Evolutionary conservation across 2,329 filamentous ascomycete genomes (phyloP).

Genomic region (Arachnopeziza araneosa): DNA sequence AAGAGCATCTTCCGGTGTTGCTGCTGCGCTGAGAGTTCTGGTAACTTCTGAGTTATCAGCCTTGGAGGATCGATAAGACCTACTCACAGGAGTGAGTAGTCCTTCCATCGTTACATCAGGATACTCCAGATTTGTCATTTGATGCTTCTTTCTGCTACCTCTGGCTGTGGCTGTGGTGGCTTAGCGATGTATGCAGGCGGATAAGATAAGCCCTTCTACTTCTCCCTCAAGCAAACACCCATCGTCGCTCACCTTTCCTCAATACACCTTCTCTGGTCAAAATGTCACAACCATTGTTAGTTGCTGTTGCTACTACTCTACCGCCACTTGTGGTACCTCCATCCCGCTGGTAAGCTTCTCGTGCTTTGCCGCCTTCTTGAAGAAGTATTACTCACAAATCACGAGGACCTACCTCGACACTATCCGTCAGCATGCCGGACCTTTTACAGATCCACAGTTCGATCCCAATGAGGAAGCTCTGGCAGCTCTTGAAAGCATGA

Average conservation of each 20-base stretch:
- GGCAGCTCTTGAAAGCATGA: constrained; percentile 59
- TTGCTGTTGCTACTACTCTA: constrained; percentile 19
- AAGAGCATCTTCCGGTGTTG: constrained; percentile 44
- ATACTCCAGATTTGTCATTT: not conserved
- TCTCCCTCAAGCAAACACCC: not conserved
- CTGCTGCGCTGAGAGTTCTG: constrained; percentile 8
- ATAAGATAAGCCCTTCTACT: not conserved
- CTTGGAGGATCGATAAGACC: constrained; percentile 24
- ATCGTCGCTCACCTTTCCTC: not conserved
- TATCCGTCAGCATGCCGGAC: constrained; percentile 69
- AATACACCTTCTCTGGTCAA: not conserved
- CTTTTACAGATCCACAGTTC: constrained; percentile 65
- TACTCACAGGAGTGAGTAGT: constrained; percentile 43
- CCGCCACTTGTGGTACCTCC: not conserved
- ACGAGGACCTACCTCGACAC: constrained; percentile 79
- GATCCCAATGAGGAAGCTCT: constrained; percentile 45
- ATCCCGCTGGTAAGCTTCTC: constrained; percentile 20
- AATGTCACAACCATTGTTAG: constrained; percentile 27
- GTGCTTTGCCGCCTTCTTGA: not conserved
- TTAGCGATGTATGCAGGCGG: not conserved
- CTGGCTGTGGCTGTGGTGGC: not conserved
- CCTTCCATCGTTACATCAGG: constrained; percentile 39
- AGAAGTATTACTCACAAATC: not conserved
- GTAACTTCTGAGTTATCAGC: constrained; percentile 13
- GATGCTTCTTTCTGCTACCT: not conserved